These are phyloP conservation scores for Ajuga reptans DNA, from an alignment of 305 asterid species.

Conservation along the genomic window DNA sequence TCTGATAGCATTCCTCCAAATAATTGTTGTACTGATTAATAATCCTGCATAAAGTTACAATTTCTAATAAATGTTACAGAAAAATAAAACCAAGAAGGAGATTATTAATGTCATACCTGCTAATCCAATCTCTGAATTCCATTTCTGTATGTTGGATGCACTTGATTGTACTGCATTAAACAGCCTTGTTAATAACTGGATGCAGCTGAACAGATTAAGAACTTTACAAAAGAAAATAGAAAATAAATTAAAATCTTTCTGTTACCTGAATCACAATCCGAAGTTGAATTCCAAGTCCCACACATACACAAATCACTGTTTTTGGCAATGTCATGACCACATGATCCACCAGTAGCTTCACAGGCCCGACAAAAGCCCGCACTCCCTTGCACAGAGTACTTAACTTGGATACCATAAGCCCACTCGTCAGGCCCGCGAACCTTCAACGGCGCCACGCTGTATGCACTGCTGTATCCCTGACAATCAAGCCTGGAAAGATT, in stretches of 20 bases:
- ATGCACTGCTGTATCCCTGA: slow-evolving; percentile 90
- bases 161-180: slow-evolving; percentile 39
- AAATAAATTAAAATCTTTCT: neutral
- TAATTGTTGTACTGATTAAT: neutral
- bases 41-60: slow-evolving; percentile 29
- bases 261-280: slow-evolving; percentile 77
- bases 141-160: slow-evolving; percentile 28
- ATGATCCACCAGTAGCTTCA: slow-evolving; percentile 79
- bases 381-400: slow-evolving; percentile 46
- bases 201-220: too few species aligned
- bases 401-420: slow-evolving; percentile 85
- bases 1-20: slow-evolving; percentile 21
- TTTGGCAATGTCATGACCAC: slow-evolving; percentile 51
- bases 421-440: slow-evolving; percentile 58
- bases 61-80: too few species aligned
- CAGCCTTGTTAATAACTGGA: too few species aligned
- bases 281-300: slow-evolving; percentile 71
- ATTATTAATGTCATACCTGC: slow-evolving; percentile 28
- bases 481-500: slow-evolving; percentile 69
- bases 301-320: slow-evolving; percentile 61
- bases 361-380: slow-evolving; percentile 64
- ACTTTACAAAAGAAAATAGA: too few species aligned
- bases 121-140: slow-evolving; percentile 34
- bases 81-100: neutral
- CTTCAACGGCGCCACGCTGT: slow-evolving; percentile 67